A percentile compares a stretch with the other conserved stretches of the same genome.
Conservation (phyloP, 2,329 filamentous ascomycete species). For the Bipolaris victoriae region DNA sequence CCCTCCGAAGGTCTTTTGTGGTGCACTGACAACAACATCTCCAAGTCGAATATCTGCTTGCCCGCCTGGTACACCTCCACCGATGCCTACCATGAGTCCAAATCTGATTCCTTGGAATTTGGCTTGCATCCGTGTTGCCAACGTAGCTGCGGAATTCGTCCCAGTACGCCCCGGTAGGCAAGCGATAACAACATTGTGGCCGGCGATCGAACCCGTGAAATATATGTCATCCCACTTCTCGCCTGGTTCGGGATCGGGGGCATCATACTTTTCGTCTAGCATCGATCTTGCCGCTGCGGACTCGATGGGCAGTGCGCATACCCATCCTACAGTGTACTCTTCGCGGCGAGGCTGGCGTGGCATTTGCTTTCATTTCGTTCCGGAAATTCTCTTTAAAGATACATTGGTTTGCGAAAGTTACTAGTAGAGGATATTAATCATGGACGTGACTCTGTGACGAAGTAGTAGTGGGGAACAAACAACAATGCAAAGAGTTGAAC, state of each 20-base stretch:
- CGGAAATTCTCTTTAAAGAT: not conserved
- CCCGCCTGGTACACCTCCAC: slow-evolving; percentile 36
- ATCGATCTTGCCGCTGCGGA: slow-evolving; percentile 17
- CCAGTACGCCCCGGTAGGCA: slow-evolving; percentile 39
- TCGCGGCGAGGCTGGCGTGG: slow-evolving; percentile 11
- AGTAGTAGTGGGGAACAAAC: not conserved
- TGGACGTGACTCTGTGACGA: not conserved
- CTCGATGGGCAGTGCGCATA: slow-evolving; percentile 23
- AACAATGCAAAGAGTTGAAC: not conserved
- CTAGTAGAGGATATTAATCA: not conserved
- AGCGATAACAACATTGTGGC: slow-evolving; percentile 42
- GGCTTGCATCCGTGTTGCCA: slow-evolving; percentile 38
- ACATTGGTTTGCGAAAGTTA: not conserved
- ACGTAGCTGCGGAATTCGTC: slow-evolving; percentile 41
- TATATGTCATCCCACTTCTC: slow-evolving; percentile 32
- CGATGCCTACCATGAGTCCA: slow-evolving; percentile 55
- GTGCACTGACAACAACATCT: slow-evolving; percentile 34
- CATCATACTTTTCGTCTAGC: slow-evolving; percentile 21
- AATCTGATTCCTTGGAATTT: slow-evolving; percentile 46
- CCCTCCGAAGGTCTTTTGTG: slow-evolving; percentile 8
- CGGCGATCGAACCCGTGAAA: slow-evolving; percentile 33
- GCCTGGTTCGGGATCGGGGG: slow-evolving; percentile 28
- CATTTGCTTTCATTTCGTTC: not conserved
- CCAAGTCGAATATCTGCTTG: slow-evolving; percentile 32
- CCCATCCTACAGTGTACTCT: slow-evolving; percentile 24